Evolutionary conservation across 164 flowering plant species (phyloP).

Genomic region (Stephania cephalantha): DNA sequence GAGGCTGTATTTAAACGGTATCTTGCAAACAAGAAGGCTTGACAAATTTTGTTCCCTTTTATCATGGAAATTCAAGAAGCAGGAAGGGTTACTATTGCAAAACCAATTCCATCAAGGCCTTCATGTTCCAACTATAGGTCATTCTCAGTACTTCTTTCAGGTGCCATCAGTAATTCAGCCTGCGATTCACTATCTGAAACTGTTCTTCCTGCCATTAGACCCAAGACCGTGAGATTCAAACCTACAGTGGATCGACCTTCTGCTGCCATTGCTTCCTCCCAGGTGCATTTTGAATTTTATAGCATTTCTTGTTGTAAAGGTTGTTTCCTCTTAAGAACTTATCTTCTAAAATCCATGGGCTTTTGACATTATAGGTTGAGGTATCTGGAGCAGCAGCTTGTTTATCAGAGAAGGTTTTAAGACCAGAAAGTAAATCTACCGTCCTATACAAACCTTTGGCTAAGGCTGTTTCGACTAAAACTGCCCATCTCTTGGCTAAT

Average conservation of each 20-base stretch:
- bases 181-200: conserved; percentile 39
- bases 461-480: conserved; percentile 64
- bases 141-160: conserved; percentile 70
- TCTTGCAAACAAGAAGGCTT: conserved; percentile 7
- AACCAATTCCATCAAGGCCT: conserved; percentile 91
- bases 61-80: conserved; percentile 60
- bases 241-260: conserved; percentile 32
- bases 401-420: conserved; percentile 29
- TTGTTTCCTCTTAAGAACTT: conserved; percentile 10
- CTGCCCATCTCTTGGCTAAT: conserved; percentile 63
- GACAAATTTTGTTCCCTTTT: conserved; percentile 12
- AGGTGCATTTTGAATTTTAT: conserved; percentile 25
- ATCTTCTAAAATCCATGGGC: neutral
- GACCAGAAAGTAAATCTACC: conserved; percentile 31
- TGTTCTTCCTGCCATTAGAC: conserved; percentile 62
- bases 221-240: conserved; percentile 74
- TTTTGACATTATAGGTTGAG: conserved; percentile 37
- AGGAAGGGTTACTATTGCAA: conserved; percentile 59
- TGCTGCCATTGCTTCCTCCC: conserved; percentile 26
- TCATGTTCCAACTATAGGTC: conserved; percentile 50
- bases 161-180: conserved; percentile 56
- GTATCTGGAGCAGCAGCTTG: conserved; percentile 29
- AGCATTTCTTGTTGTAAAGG: neutral
- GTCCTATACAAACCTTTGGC: conserved; percentile 83
- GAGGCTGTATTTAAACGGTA: neutral